These are phyloP conservation scores for Zopfia rhizophila DNA, from an alignment of 2,329 filamentous ascomycete species.

Conservation along the genomic window DNA sequence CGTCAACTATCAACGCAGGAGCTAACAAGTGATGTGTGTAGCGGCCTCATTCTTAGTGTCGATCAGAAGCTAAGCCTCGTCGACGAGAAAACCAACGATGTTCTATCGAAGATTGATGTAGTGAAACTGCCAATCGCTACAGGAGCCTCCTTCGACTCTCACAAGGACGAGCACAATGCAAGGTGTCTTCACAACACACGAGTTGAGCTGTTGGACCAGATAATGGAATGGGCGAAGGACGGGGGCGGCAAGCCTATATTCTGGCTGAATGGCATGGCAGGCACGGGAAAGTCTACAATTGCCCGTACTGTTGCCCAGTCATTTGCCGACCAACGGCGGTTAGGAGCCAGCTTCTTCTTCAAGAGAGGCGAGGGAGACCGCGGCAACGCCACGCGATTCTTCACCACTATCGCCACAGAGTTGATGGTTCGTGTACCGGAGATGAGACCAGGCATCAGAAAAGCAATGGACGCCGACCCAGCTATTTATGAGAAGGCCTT, in stretches of 20 bases:
- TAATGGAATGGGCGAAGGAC: neutral
- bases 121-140: constrained; percentile 1
- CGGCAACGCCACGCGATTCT: neutral
- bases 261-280: neutral
- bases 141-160: neutral
- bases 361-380: neutral
- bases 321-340: neutral
- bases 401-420: constrained; percentile 2
- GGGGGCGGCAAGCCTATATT: constrained; percentile 1
- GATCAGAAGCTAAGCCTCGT: neutral
- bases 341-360: constrained; percentile 12
- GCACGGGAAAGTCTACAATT: constrained; percentile 3
- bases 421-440: neutral
- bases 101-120: neutral
- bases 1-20: constrained; percentile 28
- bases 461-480: constrained; percentile 3
- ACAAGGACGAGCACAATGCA: constrained; percentile 1
- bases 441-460: neutral
- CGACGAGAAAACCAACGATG: neutral
- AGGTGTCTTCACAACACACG: constrained; percentile 4
- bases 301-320: constrained; percentile 19
- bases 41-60: neutral
- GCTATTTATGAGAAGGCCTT: constrained; percentile 4
- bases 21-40: neutral
- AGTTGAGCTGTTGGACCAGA: constrained; percentile 2